phyloP scores from a whole-genome alignment of 371 early-diverging fungal genomes.

The Rhizopus sp. region DNA sequence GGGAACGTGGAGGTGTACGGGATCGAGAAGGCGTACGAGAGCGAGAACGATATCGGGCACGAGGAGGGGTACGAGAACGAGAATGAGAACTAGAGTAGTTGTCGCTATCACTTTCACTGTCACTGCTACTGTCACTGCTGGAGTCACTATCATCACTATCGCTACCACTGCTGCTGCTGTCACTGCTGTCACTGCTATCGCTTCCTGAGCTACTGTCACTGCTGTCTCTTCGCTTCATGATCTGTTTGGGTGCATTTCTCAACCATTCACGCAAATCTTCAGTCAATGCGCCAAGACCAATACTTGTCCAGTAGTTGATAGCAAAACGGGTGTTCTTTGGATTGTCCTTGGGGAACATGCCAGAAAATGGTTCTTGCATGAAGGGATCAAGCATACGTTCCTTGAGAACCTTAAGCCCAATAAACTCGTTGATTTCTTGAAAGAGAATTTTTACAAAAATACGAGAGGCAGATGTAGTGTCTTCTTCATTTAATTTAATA shows the following conservation, averaged over 20 bases:
- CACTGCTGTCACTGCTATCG: slow-evolving; percentile 22
- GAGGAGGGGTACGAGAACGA: background rate
- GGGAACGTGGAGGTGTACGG: background rate
- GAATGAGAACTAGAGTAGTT: too few species aligned
- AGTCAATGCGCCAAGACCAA: slow-evolving; percentile 91
- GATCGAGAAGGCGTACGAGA: background rate
- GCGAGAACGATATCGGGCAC: too few species aligned
- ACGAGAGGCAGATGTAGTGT: slow-evolving; percentile 94
- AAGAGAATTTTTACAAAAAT: slow-evolving; percentile 96
- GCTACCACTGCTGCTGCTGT: slow-evolving; percentile 14
- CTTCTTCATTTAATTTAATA: slow-evolving; percentile 86
- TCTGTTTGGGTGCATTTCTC: slow-evolving; percentile 60
- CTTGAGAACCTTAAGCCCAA: slow-evolving; percentile 83
- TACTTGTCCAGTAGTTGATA: slow-evolving; percentile 97
- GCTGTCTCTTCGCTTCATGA: slow-evolving; percentile 44
- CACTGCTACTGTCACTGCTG: slow-evolving; percentile 21
- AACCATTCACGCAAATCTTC: slow-evolving; percentile 90
- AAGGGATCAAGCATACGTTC: slow-evolving; percentile 72
- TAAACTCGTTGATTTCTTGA: slow-evolving; percentile 83
- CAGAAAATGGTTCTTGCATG: slow-evolving; percentile 67
- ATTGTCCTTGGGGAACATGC: slow-evolving; percentile 91
- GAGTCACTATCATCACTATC: slow-evolving; percentile 17
- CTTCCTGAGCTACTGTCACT: slow-evolving; percentile 18
- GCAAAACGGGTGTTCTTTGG: slow-evolving; percentile 92
- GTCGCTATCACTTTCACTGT: slow-evolving; percentile 8